phyloP scores from a whole-genome alignment of 1,284 basidiomycete species.

The Leccinum angustisporum region DNA sequence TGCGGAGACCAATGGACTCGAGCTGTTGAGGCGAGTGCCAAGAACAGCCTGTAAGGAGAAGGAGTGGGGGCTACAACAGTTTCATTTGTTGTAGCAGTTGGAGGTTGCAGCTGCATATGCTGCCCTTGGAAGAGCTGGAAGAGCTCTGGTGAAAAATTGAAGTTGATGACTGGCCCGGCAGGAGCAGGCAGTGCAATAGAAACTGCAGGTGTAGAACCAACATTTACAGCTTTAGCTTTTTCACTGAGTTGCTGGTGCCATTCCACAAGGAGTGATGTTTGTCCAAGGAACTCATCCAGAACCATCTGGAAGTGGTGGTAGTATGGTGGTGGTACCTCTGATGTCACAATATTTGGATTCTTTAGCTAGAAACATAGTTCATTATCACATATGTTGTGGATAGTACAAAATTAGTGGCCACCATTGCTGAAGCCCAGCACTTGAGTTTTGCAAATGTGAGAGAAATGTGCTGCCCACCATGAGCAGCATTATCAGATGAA shows the following conservation, averaged over 20 bases:
- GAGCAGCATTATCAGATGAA: background rate
- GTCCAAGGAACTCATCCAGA: background rate
- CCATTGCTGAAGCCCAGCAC: background rate
- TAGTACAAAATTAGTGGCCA: background rate
- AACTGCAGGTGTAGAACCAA: background rate
- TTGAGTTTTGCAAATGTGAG: background rate
- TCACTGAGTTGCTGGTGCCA: background rate
- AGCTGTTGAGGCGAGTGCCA: background rate
- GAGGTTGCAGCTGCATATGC: background rate
- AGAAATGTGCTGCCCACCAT: background rate
- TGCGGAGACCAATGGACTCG: background rate
- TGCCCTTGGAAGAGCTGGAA: background rate
- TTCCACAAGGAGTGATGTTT: background rate
- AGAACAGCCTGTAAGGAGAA: background rate
- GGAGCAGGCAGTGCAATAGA: background rate
- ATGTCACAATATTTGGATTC: background rate
- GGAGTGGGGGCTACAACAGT: background rate
- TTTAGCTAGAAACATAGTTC: background rate
- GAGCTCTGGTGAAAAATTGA: background rate
- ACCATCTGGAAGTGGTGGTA: background rate
- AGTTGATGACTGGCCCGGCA: background rate
- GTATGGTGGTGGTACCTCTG: background rate
- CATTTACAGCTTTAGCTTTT: background rate
- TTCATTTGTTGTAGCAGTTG: background rate
- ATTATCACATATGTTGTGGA: background rate